A percentile compares a stretch with the other conserved stretches of the same genome.
These are phyloP conservation scores for Pythium volutum DNA, from an alignment of 352 stramenopile genomes.

Conservation along the genomic window DNA sequence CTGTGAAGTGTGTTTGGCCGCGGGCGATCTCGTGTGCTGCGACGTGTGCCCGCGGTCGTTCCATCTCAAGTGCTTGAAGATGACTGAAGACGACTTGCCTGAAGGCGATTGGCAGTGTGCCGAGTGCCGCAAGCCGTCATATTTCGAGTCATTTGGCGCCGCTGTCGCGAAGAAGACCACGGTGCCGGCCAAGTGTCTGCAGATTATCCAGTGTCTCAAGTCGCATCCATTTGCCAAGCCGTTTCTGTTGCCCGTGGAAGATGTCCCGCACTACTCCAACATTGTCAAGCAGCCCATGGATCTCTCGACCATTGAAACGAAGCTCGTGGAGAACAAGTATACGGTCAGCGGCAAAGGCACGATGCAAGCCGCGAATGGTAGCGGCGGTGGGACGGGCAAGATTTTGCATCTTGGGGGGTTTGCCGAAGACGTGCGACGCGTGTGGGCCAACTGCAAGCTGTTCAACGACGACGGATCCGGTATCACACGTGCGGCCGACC, in stretches of 20 bases:
- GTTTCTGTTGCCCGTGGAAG: slow-evolving; percentile 71
- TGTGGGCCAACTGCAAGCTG: slow-evolving; percentile 82
- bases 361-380: slow-evolving; percentile 17
- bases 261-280: slow-evolving; percentile 67
- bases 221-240: slow-evolving; percentile 77
- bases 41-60: slow-evolving; percentile 91
- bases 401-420: slow-evolving; percentile 50
- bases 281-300: slow-evolving; percentile 85
- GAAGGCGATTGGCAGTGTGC: slow-evolving; percentile 81
- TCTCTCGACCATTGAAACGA: slow-evolving; percentile 65
- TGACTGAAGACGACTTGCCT: slow-evolving; percentile 68
- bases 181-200: slow-evolving; percentile 59
- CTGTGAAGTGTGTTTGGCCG: slow-evolving; percentile 77
- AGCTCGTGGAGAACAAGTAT: slow-evolving; percentile 61
- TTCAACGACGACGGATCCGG: slow-evolving; percentile 85
- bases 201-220: slow-evolving; percentile 69
- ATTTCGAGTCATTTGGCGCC: slow-evolving; percentile 49
- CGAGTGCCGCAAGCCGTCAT: slow-evolving; percentile 72
- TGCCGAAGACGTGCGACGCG: slow-evolving; percentile 70
- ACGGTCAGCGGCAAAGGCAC: slow-evolving; percentile 35
- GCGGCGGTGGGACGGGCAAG: too few species aligned
- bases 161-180: slow-evolving; percentile 47
- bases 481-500: slow-evolving; percentile 68
- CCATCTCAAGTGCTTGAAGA: slow-evolving; percentile 83
- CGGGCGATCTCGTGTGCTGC: slow-evolving; percentile 89